Percentiles rank a stretch among this genome's conserved stretches.
Conservation (phyloP, 1,139 yeast species). For the Yamadazyma friedrichii region DNA sequence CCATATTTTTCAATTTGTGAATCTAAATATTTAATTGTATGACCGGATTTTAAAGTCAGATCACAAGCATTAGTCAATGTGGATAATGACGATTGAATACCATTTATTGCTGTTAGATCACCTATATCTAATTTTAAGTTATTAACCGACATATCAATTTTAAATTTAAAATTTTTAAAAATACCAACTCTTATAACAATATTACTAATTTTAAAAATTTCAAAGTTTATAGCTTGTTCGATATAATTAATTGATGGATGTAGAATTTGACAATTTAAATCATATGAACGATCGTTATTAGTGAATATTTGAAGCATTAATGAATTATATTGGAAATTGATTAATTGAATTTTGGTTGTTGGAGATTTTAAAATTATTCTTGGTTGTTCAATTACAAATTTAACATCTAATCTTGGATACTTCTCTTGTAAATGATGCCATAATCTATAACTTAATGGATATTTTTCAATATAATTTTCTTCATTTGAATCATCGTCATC, state of each 20-base stretch:
- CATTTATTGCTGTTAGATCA: slow-evolving; percentile 30
- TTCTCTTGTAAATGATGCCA: slow-evolving; percentile 36
- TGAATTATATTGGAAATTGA: slow-evolving; percentile 39
- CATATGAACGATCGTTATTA: slow-evolving; percentile 34
- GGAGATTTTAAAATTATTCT: slow-evolving; percentile 34
- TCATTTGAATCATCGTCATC: slow-evolving; percentile 8
- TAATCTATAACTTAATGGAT: slow-evolving; percentile 14
- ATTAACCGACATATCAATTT: slow-evolving; percentile 22
- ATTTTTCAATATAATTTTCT: background rate
- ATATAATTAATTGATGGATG: slow-evolving; percentile 34
- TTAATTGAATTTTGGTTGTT: slow-evolving; percentile 22
- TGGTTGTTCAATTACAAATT: slow-evolving; percentile 46
- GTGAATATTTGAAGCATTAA: slow-evolving; percentile 38
- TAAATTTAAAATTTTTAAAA: slow-evolving; percentile 30
- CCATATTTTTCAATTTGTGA: slow-evolving; percentile 20
- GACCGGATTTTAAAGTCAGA: slow-evolving; percentile 19
- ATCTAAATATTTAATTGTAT: slow-evolving; percentile 29
- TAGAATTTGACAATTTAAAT: slow-evolving; percentile 33
- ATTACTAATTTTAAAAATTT: slow-evolving; percentile 22
- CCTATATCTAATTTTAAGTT: slow-evolving; percentile 26
- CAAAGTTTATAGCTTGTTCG: slow-evolving; percentile 22
- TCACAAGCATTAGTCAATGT: slow-evolving; percentile 6
- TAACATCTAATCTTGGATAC: slow-evolving; percentile 43
- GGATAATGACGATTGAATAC: slow-evolving; percentile 30
- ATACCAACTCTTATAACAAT: slow-evolving; percentile 26